phyloP scores from a whole-genome alignment of 306 rosid genomes.

The Castanea crenata region DNA sequence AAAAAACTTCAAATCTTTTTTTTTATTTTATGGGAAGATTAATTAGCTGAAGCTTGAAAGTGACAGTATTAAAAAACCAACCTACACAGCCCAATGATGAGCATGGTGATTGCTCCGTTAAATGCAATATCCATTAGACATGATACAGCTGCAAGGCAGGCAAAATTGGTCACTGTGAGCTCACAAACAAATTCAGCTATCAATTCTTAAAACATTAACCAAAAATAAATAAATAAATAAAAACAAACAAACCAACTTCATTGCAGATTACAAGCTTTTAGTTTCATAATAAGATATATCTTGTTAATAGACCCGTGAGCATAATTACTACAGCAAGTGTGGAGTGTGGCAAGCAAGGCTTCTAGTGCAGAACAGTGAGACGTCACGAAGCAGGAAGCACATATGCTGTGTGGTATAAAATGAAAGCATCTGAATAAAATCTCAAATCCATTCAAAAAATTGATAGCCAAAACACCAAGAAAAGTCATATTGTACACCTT shows the following conservation, averaged over 20 bases:
- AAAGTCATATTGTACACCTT: too few species aligned
- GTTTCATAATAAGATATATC: not conserved
- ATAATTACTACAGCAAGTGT: not conserved
- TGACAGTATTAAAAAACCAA: constrained; percentile 13
- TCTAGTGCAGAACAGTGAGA: too few species aligned
- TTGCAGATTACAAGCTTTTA: not conserved
- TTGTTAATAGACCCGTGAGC: too few species aligned
- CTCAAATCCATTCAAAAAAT: too few species aligned
- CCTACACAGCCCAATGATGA: constrained; percentile 40
- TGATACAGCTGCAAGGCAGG: constrained; percentile 32
- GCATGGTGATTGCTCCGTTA: constrained; percentile 35
- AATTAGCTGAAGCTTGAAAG: not conserved
- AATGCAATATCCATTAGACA: constrained; percentile 22
- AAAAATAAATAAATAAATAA: too few species aligned
- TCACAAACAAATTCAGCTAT: not conserved
- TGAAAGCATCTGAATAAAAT: too few species aligned
- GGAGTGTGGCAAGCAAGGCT: too few species aligned
- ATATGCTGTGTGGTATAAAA: too few species aligned
- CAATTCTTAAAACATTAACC: not conserved
- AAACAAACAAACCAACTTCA: not conserved
- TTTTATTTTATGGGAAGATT: not conserved
- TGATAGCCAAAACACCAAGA: too few species aligned
- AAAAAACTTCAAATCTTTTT: not conserved
- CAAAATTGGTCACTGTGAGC: not conserved
- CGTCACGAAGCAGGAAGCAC: too few species aligned